These are phyloP conservation scores for Coemansia guatemalensis DNA, from an alignment of 192 early-diverging fungal species.

Conservation along the genomic window DNA sequence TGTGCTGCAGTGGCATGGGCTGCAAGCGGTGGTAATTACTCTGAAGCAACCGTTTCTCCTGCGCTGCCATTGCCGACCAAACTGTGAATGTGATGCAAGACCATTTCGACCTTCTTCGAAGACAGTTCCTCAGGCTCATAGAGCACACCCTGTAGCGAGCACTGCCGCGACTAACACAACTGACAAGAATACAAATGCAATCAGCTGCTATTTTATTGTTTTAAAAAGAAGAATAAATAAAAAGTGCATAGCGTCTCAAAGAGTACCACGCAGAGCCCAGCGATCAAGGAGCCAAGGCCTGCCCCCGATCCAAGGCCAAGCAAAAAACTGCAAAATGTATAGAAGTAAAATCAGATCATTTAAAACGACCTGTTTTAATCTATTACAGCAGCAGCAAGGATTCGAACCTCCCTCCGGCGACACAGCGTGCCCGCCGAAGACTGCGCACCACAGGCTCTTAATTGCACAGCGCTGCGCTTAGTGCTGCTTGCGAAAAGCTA, in stretches of 20 bases:
- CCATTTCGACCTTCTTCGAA: slow-evolving; percentile 7
- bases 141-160: neutral
- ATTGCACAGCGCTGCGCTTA: neutral
- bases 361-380: slow-evolving; percentile 45
- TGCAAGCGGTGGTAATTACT: neutral
- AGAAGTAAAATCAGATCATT: slow-evolving; percentile 32
- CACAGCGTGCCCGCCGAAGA: neutral
- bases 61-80: neutral
- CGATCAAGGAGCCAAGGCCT: neutral
- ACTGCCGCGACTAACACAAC: slow-evolving; percentile 8
- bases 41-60: neutral
- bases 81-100: slow-evolving; percentile 1
- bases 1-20: neutral
- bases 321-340: slow-evolving; percentile 22
- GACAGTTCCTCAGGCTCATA: slow-evolving; percentile 11
- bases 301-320: neutral
- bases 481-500: neutral
- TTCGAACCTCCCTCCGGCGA: slow-evolving; percentile 27
- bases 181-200: slow-evolving; percentile 1
- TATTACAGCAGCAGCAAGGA: slow-evolving; percentile 41
- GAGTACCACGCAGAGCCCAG: neutral
- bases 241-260: neutral
- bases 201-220: neutral
- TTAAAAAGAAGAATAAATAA: neutral
- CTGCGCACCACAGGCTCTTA: neutral